These are phyloP conservation scores for Acer campestre DNA, from an alignment of 345 rosid genomes.

Conservation along the genomic window DNA sequence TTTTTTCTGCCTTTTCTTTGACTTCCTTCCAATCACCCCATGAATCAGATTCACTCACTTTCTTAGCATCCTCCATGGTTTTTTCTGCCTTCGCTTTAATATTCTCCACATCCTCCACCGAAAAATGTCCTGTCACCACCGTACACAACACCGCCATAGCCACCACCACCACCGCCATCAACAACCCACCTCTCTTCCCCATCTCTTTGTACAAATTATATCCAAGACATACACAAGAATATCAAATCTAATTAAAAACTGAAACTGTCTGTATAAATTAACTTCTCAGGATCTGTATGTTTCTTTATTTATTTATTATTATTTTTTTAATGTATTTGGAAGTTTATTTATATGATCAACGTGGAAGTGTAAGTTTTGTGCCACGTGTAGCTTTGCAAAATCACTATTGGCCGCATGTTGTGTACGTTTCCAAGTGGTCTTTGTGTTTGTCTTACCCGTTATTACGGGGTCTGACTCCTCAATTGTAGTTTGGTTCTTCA, in stretches of 20 bases:
- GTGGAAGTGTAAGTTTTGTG: conserved; percentile 21
- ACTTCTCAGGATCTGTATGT: no score
- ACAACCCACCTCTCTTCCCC: conserved; percentile 26
- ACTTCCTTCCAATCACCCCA: no score
- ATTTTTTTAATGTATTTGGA: background rate
- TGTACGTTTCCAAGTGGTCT: background rate
- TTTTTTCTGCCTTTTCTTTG: no score
- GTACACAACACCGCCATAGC: conserved; percentile 23
- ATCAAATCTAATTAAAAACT: background rate
- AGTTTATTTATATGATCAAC: background rate
- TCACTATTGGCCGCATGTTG: conserved; percentile 8
- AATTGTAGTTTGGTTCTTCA: no score
- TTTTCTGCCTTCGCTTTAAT: no score
- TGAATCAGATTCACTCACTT: no score
- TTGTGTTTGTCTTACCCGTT: no score
- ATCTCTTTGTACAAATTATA: conserved; percentile 8
- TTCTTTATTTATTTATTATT: no score
- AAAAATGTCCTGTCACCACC: background rate
- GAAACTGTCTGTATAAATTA: no score
- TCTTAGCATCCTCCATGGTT: no score
- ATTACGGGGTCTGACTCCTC: background rate
- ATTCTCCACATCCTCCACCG: no score
- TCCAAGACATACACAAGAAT: background rate
- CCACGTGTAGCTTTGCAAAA: conserved; percentile 21
- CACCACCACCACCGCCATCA: conserved; percentile 21